Evolutionary conservation across 306 rosid genomes (phyloP).

Genomic region (Phaseolus lunatus): DNA sequence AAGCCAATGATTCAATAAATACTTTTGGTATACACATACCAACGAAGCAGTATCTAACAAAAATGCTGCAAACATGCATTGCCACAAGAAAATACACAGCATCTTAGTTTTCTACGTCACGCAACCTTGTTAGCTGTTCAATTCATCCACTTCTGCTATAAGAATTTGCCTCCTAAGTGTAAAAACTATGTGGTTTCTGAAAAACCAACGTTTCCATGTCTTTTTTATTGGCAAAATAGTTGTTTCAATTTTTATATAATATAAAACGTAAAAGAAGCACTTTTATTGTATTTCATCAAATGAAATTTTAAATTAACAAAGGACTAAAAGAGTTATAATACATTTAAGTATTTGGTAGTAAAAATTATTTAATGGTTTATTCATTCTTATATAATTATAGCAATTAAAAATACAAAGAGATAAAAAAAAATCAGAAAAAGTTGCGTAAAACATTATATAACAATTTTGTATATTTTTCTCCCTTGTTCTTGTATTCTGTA

Average conservation of each 20-base stretch:
- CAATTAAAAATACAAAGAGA: not conserved
- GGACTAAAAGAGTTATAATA: not conserved
- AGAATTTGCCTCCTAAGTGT: not conserved
- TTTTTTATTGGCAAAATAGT: not conserved
- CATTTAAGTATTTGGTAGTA: not conserved
- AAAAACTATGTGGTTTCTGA: not conserved
- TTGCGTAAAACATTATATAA: not conserved
- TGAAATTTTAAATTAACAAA: not conserved
- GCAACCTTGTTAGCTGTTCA: not conserved
- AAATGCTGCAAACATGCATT: not conserved
- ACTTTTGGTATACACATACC: not conserved
- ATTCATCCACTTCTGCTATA: not conserved
- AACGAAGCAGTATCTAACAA: constrained; percentile 1
- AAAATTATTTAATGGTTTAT: not conserved
- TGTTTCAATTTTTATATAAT: not conserved
- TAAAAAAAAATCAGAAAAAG: not conserved
- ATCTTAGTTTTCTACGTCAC: not conserved
- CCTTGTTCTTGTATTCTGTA: not conserved
- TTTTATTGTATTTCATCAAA: not conserved
- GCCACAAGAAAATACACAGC: not conserved
- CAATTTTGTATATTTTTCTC: not conserved
- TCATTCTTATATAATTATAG: not conserved
- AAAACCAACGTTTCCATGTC: not conserved
- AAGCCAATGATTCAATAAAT: not conserved
- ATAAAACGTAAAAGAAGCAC: not conserved